Percentiles rank a stretch among this genome's conserved stretches.
Conservation (phyloP, 2,329 filamentous ascomycete genomes). For the Talaromyces sp. region DNA sequence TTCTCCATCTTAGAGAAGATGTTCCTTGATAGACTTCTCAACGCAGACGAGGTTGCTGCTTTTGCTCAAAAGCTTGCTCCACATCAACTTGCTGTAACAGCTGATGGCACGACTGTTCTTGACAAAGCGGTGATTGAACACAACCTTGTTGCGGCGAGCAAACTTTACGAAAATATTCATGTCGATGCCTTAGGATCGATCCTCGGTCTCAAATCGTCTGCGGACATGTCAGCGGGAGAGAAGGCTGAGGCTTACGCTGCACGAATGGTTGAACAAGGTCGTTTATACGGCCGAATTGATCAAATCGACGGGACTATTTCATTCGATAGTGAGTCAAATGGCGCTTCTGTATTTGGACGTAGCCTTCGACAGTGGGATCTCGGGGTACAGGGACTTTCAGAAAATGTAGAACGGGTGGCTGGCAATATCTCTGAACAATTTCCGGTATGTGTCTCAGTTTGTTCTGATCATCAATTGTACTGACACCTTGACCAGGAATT, state of each 20-base stretch:
- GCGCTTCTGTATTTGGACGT: conserved; percentile 62
- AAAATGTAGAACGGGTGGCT: conserved; percentile 86
- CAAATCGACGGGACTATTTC: conserved; percentile 87
- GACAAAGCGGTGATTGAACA: conserved; percentile 94
- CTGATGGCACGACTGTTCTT: conserved; percentile 89
- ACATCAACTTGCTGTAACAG: conserved; percentile 87
- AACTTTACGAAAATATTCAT: conserved; percentile 75
- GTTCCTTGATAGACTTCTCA: conserved; percentile 85
- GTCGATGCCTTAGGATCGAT: conserved; percentile 75
- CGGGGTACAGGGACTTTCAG: conserved; percentile 81
- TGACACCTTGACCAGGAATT: conserved; percentile 33
- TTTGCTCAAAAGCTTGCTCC: conserved; percentile 80
- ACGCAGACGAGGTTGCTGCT: conserved; percentile 77
- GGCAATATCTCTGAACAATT: conserved; percentile 79
- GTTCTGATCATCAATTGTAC: neutral
- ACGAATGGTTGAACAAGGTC: conserved; percentile 92
- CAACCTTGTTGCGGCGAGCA: conserved; percentile 84
- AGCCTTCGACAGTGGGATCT: conserved; percentile 83
- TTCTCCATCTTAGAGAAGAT: conserved; percentile 95
- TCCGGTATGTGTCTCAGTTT: conserved; percentile 58
- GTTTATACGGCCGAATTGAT: conserved; percentile 85
- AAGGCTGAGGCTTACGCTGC: conserved; percentile 90
- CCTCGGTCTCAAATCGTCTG: conserved; percentile 67
- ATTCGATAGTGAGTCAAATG: conserved; percentile 74
- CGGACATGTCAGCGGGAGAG: conserved; percentile 57